Evolutionary conservation across 192 early-diverging fungal species (phyloP), one percentile per base, ranked within the genome.

Genomic region (Chytriomyces sp.): DNA sequence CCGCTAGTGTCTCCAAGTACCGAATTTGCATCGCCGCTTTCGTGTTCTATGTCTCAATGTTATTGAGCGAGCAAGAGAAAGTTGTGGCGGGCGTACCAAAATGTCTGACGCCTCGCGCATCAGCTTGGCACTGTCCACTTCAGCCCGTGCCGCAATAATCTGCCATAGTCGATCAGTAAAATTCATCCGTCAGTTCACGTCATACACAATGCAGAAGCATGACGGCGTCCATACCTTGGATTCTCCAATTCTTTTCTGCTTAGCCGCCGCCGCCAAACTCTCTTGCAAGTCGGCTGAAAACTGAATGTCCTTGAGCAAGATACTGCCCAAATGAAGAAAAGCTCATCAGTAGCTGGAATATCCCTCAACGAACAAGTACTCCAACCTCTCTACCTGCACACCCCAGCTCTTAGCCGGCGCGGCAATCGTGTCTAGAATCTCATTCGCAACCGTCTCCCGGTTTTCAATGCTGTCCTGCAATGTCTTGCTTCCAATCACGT

Each of bases 101-200:
- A 96, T 91, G 70, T 95, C 93, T 0, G 94, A 88, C 14, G 94
- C 93, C 76, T 95, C 91, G 34, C 93, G 84, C 94, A 96, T 95
- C 34, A 96, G 78, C 72, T 92, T 95, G 2, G 95, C 93, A 40
- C 89, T 79, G 64, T 94, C 91, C 17, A 94, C 94, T 55, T 80
- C 78, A 0, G 93, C 92, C 70, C 88, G 73, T 1, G 93, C 91
- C 34, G 88, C 87, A 77, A 95, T 95, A 33, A 93, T 44, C 33
- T n/a, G n/a, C n/a, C n/a, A n/a, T n/a, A n/a, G n/a, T n/a, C n/a
- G n/a, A n/a, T n/a, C n/a, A n/a, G n/a, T n/a, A n/a, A n/a, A n/a
- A n/a, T n/a, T n/a, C n/a, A n/a, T n/a, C n/a, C n/a, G n/a, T n/a
- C n/a, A n/a, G n/a, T n/a, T n/a, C n/a, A n/a, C n/a, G n/a, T n/a